Base-by-base conservation (phyloP, 164 flowering plant species). In the Chimonanthus praecox region DNA sequence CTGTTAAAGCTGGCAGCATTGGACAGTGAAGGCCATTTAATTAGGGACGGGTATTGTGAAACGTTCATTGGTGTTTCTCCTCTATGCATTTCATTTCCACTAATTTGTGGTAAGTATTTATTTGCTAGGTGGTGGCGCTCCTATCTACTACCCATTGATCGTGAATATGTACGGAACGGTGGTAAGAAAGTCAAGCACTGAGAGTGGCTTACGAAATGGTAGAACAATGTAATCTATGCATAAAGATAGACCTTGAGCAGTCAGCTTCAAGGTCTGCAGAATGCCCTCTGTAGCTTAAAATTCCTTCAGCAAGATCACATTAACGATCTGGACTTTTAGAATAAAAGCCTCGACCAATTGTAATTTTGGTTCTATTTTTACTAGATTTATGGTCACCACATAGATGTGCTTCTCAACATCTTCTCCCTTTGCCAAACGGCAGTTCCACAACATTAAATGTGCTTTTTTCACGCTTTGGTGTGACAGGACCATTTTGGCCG, bases 181-280 rank as follows among this genome's bases (percentile, higher is more conserved):
- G 33, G 33, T 33, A 33, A 92, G 88, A 49, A 80, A 91, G 5
- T 88, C 84, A 11, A 91, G 64, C 21, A 91, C 93, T 0, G 88
- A 76, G 72, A 83, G 20, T 16, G 67, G 73, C 76, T 89, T 87
- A 5, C 80, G 81, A 73, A 91, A 84, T 47, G 96, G 75, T 72
- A 87, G 69, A 67, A 86, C 88, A 6, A 88, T 84, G 76, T 82
- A 87, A 83, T 92, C 98, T 33, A 87, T 18, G 71, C 91, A 87
- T 64, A 88, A 7, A 11, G 80, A 79, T 4, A 84, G 76, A 58
- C 94, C 91, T 70, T 87, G 92, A 8, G 74, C 77, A 9, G 98
- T 89, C 5, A 84, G 82, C 82, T 85, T 89, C 62, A 88, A 76
- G 73, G 89, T 85, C 79, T 87, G 89, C 16, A 81, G 85, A 33